Base-by-base conservation (phyloP, 768 basidiomycete species). In the Boletales sp. region DNA sequence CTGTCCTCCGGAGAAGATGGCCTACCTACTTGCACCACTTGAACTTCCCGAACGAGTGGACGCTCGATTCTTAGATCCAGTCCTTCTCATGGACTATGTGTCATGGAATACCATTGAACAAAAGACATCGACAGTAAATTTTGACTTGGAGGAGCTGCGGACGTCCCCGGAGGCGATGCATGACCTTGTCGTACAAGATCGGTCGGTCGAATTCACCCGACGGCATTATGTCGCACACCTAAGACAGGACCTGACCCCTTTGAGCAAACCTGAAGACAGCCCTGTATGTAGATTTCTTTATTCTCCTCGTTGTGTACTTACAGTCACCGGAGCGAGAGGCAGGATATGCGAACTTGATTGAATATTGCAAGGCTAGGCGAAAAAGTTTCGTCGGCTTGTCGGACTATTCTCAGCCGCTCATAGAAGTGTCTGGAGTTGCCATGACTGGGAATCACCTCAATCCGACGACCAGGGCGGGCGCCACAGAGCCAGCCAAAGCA, bases 111-210 rank as follows among this genome's bases (percentile, higher is more conserved):
- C 70, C 15, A 74, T 91, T 39, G 64, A 69, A 31, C 63, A 76
- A 8, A 67, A 72, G 41, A 67, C 74, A 25, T 86, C 80, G 74
- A 74, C 74, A 41, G 67, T 72, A 9, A 73, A 77, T 4, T 71
- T 90, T 19, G 53, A 59, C 53, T 71, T 72, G 42, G 70, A 74
- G 31, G 66, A 71, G 34, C 55, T 70, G 28, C 62, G 47, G 47
- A 49, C 55, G 15, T 45, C 56, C 15, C 41, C 54, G 10, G 52
- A 53, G 21, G 80, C 77, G 43, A 64, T 86, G 17, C 60, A 74
- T 44, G 86, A 90, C 58, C 78, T 82, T 21, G 70, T 93, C 18
- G 71, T 94, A 32, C 87, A 90, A 65, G 90, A 92, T 58, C 75
- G 88, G 50, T 75, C 74, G 69, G 79, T 81, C n/a, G 87, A 88